Evolutionary conservation across 1,284 basidiomycete genomes (phyloP).

Genomic region (Sanghuangporus weigelae): DNA sequence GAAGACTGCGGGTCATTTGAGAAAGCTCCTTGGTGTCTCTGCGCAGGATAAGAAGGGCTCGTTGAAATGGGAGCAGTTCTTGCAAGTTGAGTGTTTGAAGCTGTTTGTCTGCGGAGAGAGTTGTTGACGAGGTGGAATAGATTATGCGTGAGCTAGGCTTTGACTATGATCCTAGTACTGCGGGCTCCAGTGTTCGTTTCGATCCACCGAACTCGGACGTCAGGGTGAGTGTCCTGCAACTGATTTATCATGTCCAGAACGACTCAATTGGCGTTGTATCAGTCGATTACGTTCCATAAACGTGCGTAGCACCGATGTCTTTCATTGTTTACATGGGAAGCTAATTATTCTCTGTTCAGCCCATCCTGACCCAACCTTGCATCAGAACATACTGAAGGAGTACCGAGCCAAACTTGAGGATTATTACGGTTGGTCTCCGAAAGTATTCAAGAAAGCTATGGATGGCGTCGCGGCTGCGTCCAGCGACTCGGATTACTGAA

Average conservation of each 20-base stretch:
- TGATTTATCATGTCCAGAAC: conserved; percentile 10
- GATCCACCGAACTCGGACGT: conserved; percentile 61
- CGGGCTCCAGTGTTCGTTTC: conserved; percentile 77
- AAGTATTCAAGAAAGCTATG: conserved; percentile 38
- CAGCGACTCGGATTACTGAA: background rate
- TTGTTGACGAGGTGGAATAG: conserved; percentile 31
- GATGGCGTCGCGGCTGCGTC: background rate
- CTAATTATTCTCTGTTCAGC: conserved; percentile 35
- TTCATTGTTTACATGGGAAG: background rate
- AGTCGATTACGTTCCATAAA: conserved; percentile 74
- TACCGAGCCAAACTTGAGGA: conserved; percentile 55
- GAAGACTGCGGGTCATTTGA: conserved; percentile 54
- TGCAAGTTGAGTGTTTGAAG: conserved; percentile 37
- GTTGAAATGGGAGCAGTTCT: conserved; percentile 71
- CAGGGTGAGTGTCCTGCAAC: conserved; percentile 36
- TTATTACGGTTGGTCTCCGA: conserved; percentile 66
- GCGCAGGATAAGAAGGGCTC: conserved; percentile 52
- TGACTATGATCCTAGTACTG: conserved; percentile 61
- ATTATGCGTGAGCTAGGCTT: conserved; percentile 77
- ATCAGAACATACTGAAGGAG: conserved; percentile 44
- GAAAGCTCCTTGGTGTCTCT: conserved; percentile 54
- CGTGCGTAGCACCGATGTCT: conserved; percentile 38
- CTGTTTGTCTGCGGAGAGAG: background rate
- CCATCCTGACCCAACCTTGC: conserved; percentile 64
- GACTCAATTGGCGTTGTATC: background rate